These are phyloP conservation scores for Globisporangium perplexum DNA, from an alignment of 352 stramenopile species.

Conservation along the genomic window DNA sequence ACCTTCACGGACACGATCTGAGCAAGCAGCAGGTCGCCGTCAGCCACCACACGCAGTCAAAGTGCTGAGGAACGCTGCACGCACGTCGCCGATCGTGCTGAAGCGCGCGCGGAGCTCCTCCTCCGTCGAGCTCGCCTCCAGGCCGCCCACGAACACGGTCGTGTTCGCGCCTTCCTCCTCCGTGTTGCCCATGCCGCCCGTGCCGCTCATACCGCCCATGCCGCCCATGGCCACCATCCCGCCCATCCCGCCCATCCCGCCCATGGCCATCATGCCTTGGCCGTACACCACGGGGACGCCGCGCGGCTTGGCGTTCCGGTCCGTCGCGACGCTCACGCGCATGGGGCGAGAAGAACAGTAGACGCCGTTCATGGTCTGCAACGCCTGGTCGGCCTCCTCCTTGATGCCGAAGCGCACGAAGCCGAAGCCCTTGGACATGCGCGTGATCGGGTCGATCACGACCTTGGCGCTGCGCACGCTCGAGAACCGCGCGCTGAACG, in stretches of 20 bases:
- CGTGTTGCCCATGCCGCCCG: slow-evolving; percentile 8
- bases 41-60: too few species aligned
- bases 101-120: slow-evolving; percentile 86
- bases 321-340: slow-evolving; percentile 87
- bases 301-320: slow-evolving; percentile 52
- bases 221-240: background rate
- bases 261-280: slow-evolving; percentile 17
- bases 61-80: slow-evolving; percentile 17
- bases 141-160: slow-evolving; percentile 89
- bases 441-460: slow-evolving; percentile 85
- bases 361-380: slow-evolving; percentile 89
- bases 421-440: slow-evolving; percentile 90
- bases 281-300: slow-evolving; percentile 10
- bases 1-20: slow-evolving; percentile 81
- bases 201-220: background rate
- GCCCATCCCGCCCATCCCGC: background rate
- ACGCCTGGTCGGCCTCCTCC: slow-evolving; percentile 80
- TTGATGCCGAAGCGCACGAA: slow-evolving; percentile 90
- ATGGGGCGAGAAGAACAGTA: slow-evolving; percentile 86
- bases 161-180: slow-evolving; percentile 79
- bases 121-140: slow-evolving; percentile 75
- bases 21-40: background rate
- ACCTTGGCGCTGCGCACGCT: slow-evolving; percentile 87
- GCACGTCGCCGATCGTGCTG: slow-evolving; percentile 63
- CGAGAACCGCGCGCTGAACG: slow-evolving; percentile 74